Evolutionary conservation across 306 rosid species (phyloP), one percentile per base, ranked within the genome.

Genomic region (Betula pendula): DNA sequence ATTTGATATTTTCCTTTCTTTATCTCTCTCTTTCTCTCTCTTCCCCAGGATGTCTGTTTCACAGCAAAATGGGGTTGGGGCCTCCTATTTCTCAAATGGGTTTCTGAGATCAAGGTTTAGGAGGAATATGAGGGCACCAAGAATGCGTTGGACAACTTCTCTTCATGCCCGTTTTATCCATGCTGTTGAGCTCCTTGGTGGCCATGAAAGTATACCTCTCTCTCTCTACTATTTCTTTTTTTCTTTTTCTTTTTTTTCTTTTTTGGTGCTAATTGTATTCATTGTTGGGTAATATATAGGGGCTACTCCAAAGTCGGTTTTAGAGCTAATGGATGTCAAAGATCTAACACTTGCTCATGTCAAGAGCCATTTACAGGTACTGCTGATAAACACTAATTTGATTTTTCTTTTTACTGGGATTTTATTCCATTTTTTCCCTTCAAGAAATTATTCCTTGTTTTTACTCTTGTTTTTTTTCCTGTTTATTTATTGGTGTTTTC

Each of bases 291-390:
- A 25, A 10, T n/a, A n/a, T n/a, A n/a, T 73, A 94, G 98, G 98
- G 79, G 98, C 98, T 0, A 94, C 98, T 50, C 98, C 98, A 5
- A 92, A 92, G 70, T 94, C 97, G 20, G 94, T 94, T 71, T 69
- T 94, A 81, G 97, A 89, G 83, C 93, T 94, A 47, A 94, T 94
- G 98, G 98, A 90, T 86, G 98, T 87, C 72, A 94, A 94, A 84
- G 98, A 94, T 85, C 94, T 94, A 65, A 94, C 97, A 48, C 89
- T 94, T 11, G 94, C 98, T 84, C 98, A 94, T 87, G 98, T 94
- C 9, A 94, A 94, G 89, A 94, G 98, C 77, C 98, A 94, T 85
- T 90, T 94, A 70, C 98, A 94, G 98, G 98, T 94, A 84, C 69
- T 15, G 13, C 24, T 47, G 40, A 68, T 8, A 45, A 48, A 70